Evolutionary conservation across 768 basidiomycete species (phyloP).

Genomic region (Cystofilobasidium capitatum): DNA sequence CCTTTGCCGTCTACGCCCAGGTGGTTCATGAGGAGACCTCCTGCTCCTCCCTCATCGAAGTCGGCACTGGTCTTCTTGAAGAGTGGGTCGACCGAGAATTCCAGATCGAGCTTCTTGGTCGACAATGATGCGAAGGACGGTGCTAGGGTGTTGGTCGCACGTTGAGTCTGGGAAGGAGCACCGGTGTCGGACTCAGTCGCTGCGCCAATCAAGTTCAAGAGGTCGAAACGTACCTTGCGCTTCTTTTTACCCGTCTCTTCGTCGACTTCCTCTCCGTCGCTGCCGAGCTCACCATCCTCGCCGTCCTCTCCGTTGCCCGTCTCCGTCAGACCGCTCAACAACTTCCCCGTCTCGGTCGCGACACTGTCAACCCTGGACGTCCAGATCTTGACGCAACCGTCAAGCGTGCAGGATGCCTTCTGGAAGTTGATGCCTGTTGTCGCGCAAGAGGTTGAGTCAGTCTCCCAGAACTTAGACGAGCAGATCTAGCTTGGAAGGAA

Average conservation of each 20-base stretch:
- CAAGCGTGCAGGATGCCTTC: slow-evolving; percentile 91
- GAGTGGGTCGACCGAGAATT: slow-evolving; percentile 90
- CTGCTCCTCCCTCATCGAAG: slow-evolving; percentile 96
- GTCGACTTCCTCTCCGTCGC: slow-evolving; percentile 47
- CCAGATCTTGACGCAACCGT: slow-evolving; percentile 99
- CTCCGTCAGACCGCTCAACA: slow-evolving; percentile 74
- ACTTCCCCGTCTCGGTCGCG: slow-evolving; percentile 89
- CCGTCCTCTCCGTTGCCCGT: slow-evolving; percentile 52
- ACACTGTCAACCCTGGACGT: slow-evolving; percentile 95
- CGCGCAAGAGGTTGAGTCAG: neutral
- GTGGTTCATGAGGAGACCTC: slow-evolving; percentile 94
- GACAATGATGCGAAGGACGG: slow-evolving; percentile 70
- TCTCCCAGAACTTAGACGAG: neutral
- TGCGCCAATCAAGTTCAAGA: neutral
- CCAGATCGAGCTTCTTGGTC: slow-evolving; percentile 87
- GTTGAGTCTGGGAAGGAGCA: slow-evolving; percentile 40
- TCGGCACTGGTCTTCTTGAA: slow-evolving; percentile 97
- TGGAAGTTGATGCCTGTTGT: slow-evolving; percentile 77
- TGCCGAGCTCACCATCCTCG: slow-evolving; percentile 11
- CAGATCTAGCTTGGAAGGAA: neutral
- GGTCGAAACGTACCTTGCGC: slow-evolving; percentile 36
- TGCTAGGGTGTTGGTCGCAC: slow-evolving; percentile 78
- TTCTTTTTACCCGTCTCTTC: slow-evolving; percentile 48
- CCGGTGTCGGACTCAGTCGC: neutral
- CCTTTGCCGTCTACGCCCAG: slow-evolving; percentile 72